phyloP scores from a whole-genome alignment of 192 early-diverging fungal species.

The Coemansia sp. region DNA sequence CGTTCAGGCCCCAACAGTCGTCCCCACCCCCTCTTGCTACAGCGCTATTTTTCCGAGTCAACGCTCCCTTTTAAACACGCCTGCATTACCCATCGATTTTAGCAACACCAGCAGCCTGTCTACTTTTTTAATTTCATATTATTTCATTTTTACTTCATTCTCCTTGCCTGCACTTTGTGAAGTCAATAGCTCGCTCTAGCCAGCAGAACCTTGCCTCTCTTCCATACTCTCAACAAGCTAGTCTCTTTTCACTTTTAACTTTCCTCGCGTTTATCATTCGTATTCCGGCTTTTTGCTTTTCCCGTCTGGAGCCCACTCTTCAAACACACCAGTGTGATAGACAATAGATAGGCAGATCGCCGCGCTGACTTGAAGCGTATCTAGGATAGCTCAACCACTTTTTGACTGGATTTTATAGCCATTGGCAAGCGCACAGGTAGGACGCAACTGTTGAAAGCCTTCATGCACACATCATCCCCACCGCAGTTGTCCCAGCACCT shows the following conservation, averaged over 20 bases:
- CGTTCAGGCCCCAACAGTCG: constrained; percentile 1
- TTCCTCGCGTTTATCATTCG: not conserved
- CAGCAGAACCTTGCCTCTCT: not conserved
- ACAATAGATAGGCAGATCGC: not conserved
- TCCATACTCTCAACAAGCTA: not conserved
- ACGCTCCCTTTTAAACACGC: constrained; percentile 52
- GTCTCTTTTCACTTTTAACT: constrained; percentile 3
- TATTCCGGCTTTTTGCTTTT: too few relatives aligned
- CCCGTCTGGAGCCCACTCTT: not conserved
- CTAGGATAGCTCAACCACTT: not conserved
- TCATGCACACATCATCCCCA: constrained; percentile 10
- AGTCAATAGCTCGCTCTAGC: constrained; percentile 1
- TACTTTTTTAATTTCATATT: constrained; percentile 3
- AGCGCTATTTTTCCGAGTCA: constrained; percentile 48
- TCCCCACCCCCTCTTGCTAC: constrained; percentile 8
- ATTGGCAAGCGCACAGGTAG: not conserved
- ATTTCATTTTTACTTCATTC: not conserved
- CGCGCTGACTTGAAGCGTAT: not conserved
- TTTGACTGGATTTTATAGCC: not conserved
- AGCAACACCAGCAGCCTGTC: constrained; percentile 36
- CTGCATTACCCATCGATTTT: constrained; percentile 56
- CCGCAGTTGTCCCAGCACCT: constrained; percentile 3
- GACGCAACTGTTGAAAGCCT: not conserved
- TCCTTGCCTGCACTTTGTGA: not conserved
- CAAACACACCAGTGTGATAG: not conserved